Conservation (phyloP, 164 flowering plant species). For the Piper longum region DNA sequence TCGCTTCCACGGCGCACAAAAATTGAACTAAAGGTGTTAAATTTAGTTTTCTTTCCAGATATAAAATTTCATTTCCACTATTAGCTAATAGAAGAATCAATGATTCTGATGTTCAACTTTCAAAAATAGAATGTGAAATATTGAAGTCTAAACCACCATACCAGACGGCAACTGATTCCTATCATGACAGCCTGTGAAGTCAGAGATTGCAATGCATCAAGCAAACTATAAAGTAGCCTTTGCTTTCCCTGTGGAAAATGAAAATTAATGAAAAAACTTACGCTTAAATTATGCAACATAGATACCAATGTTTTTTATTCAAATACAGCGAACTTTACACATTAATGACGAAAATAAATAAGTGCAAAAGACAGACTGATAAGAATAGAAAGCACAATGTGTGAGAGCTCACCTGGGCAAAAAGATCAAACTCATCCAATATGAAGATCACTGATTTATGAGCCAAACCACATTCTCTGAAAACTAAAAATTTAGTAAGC, state of each 20-base stretch:
- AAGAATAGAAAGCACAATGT: background rate
- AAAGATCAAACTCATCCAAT: conserved; percentile 87
- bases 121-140: background rate
- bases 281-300: background rate
- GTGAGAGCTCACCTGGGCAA: conserved; percentile 53
- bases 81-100: too few relatives aligned
- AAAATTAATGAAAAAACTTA: background rate
- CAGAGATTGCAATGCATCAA: conserved; percentile 96
- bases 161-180: conserved; percentile 90
- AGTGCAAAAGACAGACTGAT: background rate
- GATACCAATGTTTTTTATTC: too few relatives aligned
- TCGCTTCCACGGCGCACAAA: background rate
- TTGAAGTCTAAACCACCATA: conserved; percentile 13
- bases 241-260: conserved; percentile 72
- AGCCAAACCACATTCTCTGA: conserved; percentile 89
- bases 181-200: conserved; percentile 90
- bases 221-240: conserved; percentile 73
- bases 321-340: background rate
- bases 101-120: too few relatives aligned
- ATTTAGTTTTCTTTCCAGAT: background rate
- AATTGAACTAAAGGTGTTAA: background rate
- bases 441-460: conserved; percentile 84
- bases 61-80: background rate
- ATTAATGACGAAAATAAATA: too few relatives aligned
- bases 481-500: conserved; percentile 1